phyloP scores from a whole-genome alignment of 129 eudicot genomes.

The Centaurea solstitialis region DNA sequence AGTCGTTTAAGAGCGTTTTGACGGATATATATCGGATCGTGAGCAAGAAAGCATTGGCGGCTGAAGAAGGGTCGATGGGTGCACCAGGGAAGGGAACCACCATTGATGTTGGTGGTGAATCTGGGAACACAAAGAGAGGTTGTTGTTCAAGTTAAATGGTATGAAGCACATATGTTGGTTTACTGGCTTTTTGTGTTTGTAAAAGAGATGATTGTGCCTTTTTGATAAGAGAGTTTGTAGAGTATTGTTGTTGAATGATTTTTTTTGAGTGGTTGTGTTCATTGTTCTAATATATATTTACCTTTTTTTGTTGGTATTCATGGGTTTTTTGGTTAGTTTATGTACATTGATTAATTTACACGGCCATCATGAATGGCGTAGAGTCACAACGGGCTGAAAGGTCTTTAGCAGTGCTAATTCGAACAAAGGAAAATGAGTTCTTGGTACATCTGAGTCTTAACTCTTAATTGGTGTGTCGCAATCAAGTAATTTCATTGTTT shows the following conservation, averaged over 20 bases:
- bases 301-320: neutral
- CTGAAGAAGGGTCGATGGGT: conserved; percentile 45
- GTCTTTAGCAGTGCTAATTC: too few species aligned
- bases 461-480: too few species aligned
- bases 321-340: neutral
- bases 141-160: conserved; percentile 50
- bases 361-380: neutral
- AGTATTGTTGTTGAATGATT: neutral
- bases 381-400: neutral
- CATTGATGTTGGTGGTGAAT: conserved; percentile 48
- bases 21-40: conserved; percentile 58
- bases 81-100: conserved; percentile 68
- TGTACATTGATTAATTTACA: neutral
- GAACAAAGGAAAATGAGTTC: too few species aligned
- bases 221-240: conserved; percentile 3
- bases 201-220: neutral
- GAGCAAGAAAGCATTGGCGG: conserved; percentile 75
- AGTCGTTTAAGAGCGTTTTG: conserved; percentile 61
- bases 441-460: too few species aligned
- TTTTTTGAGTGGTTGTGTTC: neutral
- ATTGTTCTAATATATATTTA: neutral
- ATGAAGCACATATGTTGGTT: conserved; percentile 10
- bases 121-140: conserved; percentile 40
- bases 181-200: neutral
- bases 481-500: too few species aligned